A percentile compares a stretch with the other conserved stretches of the same genome.
These are phyloP conservation scores for Naganishia antarctica DNA, from an alignment of 768 basidiomycete genomes.

Conservation along the genomic window DNA sequence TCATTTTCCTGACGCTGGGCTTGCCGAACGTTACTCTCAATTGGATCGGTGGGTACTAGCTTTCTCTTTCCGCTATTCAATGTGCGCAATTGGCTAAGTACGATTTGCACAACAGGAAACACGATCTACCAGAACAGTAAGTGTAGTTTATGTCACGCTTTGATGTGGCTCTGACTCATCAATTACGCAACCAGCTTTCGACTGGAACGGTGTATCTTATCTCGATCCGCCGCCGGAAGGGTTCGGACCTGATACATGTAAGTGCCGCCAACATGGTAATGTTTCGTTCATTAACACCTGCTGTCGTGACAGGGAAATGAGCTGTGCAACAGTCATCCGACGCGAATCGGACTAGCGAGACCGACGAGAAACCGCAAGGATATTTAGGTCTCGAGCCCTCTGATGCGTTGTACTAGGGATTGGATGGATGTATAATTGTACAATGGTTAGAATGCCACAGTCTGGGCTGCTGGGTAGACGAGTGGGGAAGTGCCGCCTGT, in stretches of 20 bases:
- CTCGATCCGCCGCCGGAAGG: slow-evolving; percentile 13
- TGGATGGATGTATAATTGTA: too few species aligned
- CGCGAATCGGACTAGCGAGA: too few species aligned
- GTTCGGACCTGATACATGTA: slow-evolving; percentile 13
- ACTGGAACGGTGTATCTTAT: slow-evolving; percentile 18
- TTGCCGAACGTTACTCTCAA: slow-evolving; percentile 48
- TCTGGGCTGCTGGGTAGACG: too few species aligned
- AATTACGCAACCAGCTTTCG: background rate
- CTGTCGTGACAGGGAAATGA: too few species aligned
- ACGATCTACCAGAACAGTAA: slow-evolving; percentile 45
- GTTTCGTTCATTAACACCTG: too few species aligned
- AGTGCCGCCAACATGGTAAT: background rate
- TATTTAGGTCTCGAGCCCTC: too few species aligned
- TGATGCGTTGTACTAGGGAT: too few species aligned
- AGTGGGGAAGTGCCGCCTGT: too few species aligned
- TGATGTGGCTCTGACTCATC: too few species aligned
- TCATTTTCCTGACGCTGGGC: slow-evolving; percentile 49
- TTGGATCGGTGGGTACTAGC: slow-evolving; percentile 38
- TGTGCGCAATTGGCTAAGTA: background rate
- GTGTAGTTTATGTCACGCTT: background rate
- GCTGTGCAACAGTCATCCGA: too few species aligned
- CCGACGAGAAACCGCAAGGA: too few species aligned
- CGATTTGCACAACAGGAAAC: slow-evolving; percentile 45
- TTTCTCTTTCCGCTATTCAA: background rate
- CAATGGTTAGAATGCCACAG: too few species aligned